Conservation (phyloP, 2,329 filamentous ascomycete genomes). For the Alternaria panax region DNA sequence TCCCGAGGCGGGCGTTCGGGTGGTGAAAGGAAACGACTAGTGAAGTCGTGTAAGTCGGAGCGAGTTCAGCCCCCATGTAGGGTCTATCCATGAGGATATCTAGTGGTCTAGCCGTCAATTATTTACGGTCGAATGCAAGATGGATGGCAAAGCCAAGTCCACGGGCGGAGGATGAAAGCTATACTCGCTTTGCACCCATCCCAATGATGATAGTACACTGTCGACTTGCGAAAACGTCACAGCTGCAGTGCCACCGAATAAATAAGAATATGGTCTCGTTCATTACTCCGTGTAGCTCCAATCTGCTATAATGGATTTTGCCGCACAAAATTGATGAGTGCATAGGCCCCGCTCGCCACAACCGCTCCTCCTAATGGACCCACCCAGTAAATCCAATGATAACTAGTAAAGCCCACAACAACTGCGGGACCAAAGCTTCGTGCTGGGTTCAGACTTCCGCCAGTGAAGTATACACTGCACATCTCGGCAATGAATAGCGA, state of each 20-base stretch:
- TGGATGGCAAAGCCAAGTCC: too few relatives aligned
- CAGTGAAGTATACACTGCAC: constrained; percentile 56
- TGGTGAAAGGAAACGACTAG: not conserved
- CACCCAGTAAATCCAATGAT: constrained; percentile 49
- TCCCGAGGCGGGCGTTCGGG: not conserved
- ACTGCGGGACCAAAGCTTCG: constrained; percentile 56
- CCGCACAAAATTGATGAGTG: constrained; percentile 46
- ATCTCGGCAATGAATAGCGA: constrained; percentile 69
- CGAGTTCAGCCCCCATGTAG: not conserved
- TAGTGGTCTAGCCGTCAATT: not conserved
- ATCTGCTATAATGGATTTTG: not conserved
- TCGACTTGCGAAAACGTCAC: not conserved
- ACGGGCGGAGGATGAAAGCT: too few relatives aligned
- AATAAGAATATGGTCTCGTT: not conserved
- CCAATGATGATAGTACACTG: too few relatives aligned
- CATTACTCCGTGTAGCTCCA: constrained; percentile 8
- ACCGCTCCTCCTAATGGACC: constrained; percentile 52
- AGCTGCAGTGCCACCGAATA: not conserved
- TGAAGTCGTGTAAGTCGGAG: not conserved
- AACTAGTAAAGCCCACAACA: constrained; percentile 53
- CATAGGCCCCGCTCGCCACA: constrained; percentile 58
- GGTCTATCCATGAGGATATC: not conserved
- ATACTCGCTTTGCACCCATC: too few relatives aligned
- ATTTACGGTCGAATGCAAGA: too few relatives aligned
- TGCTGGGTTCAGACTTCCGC: constrained; percentile 57